phyloP scores from a whole-genome alignment of 75 land plant species.

The Selaginella moellendorffii region DNA sequence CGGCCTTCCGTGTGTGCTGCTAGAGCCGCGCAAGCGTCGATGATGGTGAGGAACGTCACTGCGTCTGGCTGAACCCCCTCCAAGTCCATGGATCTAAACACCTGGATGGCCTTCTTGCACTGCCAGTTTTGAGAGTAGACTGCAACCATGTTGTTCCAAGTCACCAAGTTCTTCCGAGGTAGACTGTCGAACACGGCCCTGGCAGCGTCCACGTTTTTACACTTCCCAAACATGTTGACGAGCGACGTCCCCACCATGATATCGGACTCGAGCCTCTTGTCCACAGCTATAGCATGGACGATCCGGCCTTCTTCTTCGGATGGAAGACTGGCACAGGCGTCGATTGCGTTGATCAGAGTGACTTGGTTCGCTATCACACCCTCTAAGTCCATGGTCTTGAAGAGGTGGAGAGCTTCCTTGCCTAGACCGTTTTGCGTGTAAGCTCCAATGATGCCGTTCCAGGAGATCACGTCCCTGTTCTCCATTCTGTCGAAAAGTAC shows the following conservation, averaged over 20 bases:
- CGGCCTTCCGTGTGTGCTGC: slow-evolving; percentile 26
- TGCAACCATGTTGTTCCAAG: slow-evolving; percentile 43
- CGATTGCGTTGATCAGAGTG: slow-evolving; percentile 25
- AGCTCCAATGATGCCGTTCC: slow-evolving; percentile 35
- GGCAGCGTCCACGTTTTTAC: slow-evolving; percentile 22
- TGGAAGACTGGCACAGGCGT: neutral
- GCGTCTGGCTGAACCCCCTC: slow-evolving; percentile 32
- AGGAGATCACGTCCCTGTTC: no score
- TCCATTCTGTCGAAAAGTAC: slow-evolving; percentile 14
- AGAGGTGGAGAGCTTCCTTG: slow-evolving; percentile 16
- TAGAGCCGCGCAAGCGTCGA: slow-evolving; percentile 30
- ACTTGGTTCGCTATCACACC: slow-evolving; percentile 29
- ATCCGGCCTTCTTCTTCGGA: slow-evolving; percentile 13
- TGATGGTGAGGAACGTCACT: slow-evolving; percentile 34
- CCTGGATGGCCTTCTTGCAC: slow-evolving; percentile 19
- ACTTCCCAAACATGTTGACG: neutral
- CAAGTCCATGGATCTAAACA: slow-evolving; percentile 25
- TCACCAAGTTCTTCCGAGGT: slow-evolving; percentile 20
- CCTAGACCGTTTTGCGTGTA: slow-evolving; percentile 19
- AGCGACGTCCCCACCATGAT: slow-evolving; percentile 17
- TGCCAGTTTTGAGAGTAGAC: slow-evolving; percentile 28
- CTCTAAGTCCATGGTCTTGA: slow-evolving; percentile 29
- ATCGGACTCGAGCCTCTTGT: slow-evolving; percentile 14
- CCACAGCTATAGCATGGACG: slow-evolving; percentile 25
- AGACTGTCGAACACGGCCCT: slow-evolving; percentile 16